These are phyloP conservation scores for Phyllosticta capitalensis DNA, from an alignment of 2,329 filamentous ascomycete genomes.

Conservation along the genomic window DNA sequence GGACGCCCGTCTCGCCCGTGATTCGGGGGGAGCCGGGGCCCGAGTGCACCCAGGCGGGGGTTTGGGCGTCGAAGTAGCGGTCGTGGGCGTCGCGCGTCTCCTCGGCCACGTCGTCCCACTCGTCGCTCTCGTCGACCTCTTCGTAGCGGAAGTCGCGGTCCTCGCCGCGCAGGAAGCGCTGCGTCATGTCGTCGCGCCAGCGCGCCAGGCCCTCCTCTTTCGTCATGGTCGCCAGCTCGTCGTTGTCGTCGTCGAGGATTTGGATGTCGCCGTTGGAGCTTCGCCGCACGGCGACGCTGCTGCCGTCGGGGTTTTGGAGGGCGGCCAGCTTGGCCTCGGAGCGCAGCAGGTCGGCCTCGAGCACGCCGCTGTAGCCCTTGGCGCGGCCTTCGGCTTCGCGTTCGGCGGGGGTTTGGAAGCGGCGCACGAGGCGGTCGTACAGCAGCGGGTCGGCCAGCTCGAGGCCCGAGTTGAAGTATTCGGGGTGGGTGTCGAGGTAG, in stretches of 20 bases:
- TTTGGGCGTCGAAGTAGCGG: conserved; percentile 70
- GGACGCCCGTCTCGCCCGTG: conserved; percentile 39
- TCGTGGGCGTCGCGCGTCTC: conserved; percentile 58
- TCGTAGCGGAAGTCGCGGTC: conserved; percentile 74
- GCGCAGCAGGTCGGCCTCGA: conserved; percentile 68
- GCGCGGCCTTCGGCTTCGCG: conserved; percentile 61
- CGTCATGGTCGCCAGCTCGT: conserved; percentile 47
- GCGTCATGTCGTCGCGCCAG: conserved; percentile 64
- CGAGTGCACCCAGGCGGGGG: conserved; percentile 53
- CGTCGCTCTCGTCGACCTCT: conserved; percentile 60
- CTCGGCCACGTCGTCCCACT: conserved; percentile 56
- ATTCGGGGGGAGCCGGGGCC: conserved; percentile 22
- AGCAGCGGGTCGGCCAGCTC: conserved; percentile 68
- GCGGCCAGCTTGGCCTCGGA: conserved; percentile 66
- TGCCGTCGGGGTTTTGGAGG: conserved; percentile 44
- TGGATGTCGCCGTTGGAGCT: conserved; percentile 47
- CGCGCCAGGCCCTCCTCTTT: conserved; percentile 58
- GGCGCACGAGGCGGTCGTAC: conserved; percentile 70
- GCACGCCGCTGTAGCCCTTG: conserved; percentile 69
- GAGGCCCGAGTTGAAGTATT: conserved; percentile 57
- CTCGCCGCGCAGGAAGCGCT: conserved; percentile 64
- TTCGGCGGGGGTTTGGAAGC: conserved; percentile 64
- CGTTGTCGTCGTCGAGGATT: conserved; percentile 48
- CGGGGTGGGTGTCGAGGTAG: conserved; percentile 62
- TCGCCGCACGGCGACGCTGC: conserved; percentile 41